A percentile compares a stretch with the other conserved stretches of the same genome.
These are phyloP conservation scores for Ganoderma meredithae DNA, from an alignment of 1,284 basidiomycete genomes.

Conservation along the genomic window DNA sequence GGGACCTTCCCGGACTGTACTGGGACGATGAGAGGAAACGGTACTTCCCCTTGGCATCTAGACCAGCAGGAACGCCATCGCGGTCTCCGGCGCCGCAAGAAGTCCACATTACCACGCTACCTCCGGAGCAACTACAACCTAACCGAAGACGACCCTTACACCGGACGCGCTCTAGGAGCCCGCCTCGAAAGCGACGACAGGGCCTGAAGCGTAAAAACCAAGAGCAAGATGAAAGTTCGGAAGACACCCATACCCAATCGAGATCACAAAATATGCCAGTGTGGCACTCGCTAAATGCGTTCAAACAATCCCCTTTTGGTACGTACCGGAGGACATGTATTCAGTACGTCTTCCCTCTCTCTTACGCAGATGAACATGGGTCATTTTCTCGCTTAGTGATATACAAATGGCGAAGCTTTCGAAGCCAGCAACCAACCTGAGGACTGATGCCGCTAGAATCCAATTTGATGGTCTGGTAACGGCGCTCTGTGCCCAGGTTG, in stretches of 20 bases:
- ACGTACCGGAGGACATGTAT: slow-evolving; percentile 14
- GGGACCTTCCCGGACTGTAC: slow-evolving; percentile 42
- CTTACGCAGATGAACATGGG: too few relatives aligned
- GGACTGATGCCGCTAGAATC: slow-evolving; percentile 19
- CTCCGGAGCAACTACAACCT: background rate
- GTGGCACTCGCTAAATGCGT: slow-evolving; percentile 18
- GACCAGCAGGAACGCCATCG: slow-evolving; percentile 25
- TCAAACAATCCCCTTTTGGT: slow-evolving; percentile 11
- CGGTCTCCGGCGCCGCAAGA: slow-evolving; percentile 7
- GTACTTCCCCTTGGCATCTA: slow-evolving; percentile 41
- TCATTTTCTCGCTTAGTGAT: slow-evolving; percentile 12
- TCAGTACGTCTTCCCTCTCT: slow-evolving; percentile 18
- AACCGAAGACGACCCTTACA: slow-evolving; percentile 8
- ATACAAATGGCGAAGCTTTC: slow-evolving; percentile 17
- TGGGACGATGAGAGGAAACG: slow-evolving; percentile 42
- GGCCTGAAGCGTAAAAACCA: background rate
- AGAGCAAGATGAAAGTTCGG: background rate
- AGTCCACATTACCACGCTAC: background rate
- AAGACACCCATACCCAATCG: background rate
- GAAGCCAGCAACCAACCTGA: background rate
- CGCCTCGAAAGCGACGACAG: slow-evolving; percentile 16
- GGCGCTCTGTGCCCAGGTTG: slow-evolving; percentile 26
- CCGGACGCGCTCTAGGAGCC: slow-evolving; percentile 11
- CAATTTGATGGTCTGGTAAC: slow-evolving; percentile 19
- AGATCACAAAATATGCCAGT: background rate